Base-by-base conservation (phyloP, 495 filamentous ascomycete genomes). In the Talaromyces liani region DNA sequence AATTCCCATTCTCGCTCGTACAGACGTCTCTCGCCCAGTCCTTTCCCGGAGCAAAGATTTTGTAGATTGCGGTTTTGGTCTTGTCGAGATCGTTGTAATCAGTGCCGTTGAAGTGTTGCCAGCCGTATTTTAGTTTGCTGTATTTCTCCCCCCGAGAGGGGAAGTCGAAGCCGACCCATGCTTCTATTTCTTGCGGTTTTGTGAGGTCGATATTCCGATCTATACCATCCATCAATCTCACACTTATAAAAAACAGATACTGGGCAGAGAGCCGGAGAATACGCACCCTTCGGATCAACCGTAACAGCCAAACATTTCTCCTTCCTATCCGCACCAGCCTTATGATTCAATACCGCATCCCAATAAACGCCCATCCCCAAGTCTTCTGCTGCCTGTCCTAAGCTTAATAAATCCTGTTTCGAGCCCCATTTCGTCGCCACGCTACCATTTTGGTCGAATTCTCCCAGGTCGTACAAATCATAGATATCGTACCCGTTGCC, bases 401-500 rank as follows among this genome's bases (percentile, higher is more conserved):
- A 69, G 7, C 75, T 70, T n/a, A 84, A 64, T 20, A 92, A 72
- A 45, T 91, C 85, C 22, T 81, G 79, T 63, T 84, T 87, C 20
- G 76, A 80, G n/a, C 89, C 88, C 87, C 87, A 92, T 75, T 90
- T 90, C 18, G 88, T 90, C n/a, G 76, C 74, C 10, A 77, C 70
- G 1, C 74, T 69, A 41, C 85, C 86, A 66, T 91, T 90, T 66
- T 91, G 88, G 66, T 91, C 82, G 66, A 91, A 92, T 67, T 92
- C 89, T 36, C 89, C 88, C 24, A 91, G 72, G 61, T 92, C 89
- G 66, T 88, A 92, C 4, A 92, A 72, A 67, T 91, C 88, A 63
- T 91, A 91, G 67, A 89, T 82, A 70, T 91, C 88, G 69, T 91
- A 91, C n/a, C 88, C 89, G 67, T 88, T 90, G 10, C 86, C 85